These are phyloP conservation scores for Ustilago tritici DNA, from an alignment of 1,284 basidiomycete genomes.

Conservation along the genomic window DNA sequence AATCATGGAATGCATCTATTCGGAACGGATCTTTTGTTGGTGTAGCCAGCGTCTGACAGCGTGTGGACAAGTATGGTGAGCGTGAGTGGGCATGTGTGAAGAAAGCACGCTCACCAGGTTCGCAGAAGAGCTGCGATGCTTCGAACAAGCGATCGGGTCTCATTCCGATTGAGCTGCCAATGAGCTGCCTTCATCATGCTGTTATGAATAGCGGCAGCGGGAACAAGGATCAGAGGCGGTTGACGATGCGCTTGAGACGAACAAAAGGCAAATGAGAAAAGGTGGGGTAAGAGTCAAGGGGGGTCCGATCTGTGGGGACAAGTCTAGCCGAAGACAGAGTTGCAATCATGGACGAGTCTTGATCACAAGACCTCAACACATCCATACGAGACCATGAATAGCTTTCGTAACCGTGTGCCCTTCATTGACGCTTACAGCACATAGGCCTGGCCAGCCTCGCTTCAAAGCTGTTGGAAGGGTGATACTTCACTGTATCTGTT, in stretches of 20 bases:
- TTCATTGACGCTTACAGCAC: too few species aligned
- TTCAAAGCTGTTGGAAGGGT: too few species aligned
- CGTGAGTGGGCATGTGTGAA: not conserved
- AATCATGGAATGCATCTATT: conserved; percentile 5
- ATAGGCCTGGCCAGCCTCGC: too few species aligned
- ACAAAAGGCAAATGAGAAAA: not conserved
- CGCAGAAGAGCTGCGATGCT: not conserved
- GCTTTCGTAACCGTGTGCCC: not conserved
- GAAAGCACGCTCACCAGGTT: not conserved
- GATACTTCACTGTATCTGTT: too few species aligned
- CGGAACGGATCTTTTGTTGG: not conserved
- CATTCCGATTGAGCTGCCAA: not conserved
- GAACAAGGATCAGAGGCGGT: conserved; percentile 1
- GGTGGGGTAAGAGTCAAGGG: not conserved
- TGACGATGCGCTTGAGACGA: conserved; percentile 4
- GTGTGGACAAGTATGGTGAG: not conserved
- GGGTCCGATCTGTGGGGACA: conserved; percentile 17
- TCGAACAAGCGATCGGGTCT: not conserved
- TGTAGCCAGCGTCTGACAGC: not conserved
- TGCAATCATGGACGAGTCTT: conserved; percentile 1
- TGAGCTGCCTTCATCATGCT: not conserved
- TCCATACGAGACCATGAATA: not conserved
- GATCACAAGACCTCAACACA: conserved; percentile 11
- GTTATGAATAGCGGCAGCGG: not conserved
- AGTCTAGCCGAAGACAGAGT: not conserved